Evolutionary conservation across 306 rosid genomes (phyloP).

Genomic region (Mimosa pudica): DNA sequence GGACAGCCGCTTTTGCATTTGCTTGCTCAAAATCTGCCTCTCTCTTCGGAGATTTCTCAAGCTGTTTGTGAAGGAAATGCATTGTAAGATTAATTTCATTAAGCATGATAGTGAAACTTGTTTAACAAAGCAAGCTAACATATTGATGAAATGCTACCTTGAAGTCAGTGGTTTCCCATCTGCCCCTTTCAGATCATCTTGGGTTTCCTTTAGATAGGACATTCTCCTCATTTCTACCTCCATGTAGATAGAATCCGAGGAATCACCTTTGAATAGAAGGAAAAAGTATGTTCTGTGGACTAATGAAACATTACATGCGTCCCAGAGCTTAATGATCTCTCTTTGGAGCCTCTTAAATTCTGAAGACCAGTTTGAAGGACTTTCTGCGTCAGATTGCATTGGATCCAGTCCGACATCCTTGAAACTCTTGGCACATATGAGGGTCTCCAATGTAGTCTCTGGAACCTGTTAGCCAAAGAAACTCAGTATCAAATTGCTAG

Average conservation of each 20-base stretch:
- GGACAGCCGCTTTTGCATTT: conserved; percentile 66
- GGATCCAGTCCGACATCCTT: conserved; percentile 80
- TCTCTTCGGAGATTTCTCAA: conserved; percentile 61
- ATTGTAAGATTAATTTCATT: background rate
- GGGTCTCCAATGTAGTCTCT: conserved; percentile 40
- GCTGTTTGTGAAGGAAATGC: conserved; percentile 49
- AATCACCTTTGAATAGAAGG: conserved; percentile 82
- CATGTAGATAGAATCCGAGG: conserved; percentile 77
- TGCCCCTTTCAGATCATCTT: conserved; percentile 54
- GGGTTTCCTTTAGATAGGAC: conserved; percentile 66
- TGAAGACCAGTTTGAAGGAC: conserved; percentile 68
- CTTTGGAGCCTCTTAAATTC: conserved; percentile 78
- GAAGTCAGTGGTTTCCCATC: conserved; percentile 59
- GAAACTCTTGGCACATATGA: conserved; percentile 45
- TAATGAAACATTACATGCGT: conserved; percentile 80
- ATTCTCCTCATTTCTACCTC: conserved; percentile 89
- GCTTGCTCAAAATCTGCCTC: conserved; percentile 83
- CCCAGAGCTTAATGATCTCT: conserved; percentile 83
- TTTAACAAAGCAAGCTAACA: background rate
- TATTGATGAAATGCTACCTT: conserved; percentile 52
- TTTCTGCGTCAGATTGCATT: conserved; percentile 54
- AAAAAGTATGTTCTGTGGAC: conserved; percentile 95
- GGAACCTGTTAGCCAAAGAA: conserved; percentile 47
- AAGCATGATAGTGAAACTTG: conserved; percentile 1
- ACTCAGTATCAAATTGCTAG: conserved; percentile 24